A percentile compares a stretch with the other conserved stretches of the same genome.
Evolutionary conservation across 2,329 filamentous ascomycete genomes (phyloP).

Genomic region (Pyricularia pennisetigena): DNA sequence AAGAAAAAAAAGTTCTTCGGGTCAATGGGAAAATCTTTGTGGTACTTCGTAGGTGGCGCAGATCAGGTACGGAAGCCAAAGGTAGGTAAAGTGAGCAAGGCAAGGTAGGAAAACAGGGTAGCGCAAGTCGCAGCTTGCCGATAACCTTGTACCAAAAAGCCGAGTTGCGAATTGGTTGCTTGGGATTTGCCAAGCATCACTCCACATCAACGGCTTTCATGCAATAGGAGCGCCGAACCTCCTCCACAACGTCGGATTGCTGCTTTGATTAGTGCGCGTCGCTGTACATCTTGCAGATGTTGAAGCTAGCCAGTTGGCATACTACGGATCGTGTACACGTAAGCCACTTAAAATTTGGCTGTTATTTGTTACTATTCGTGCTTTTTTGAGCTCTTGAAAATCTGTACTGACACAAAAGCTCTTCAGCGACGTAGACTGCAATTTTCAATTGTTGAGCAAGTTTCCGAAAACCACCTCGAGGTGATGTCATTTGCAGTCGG

Average conservation of each 20-base stretch:
- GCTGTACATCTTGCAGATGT: background rate
- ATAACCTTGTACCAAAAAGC: background rate
- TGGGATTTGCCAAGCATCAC: background rate
- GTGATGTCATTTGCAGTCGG: slow-evolving; percentile 12
- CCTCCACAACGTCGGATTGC: background rate
- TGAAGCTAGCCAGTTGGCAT: background rate
- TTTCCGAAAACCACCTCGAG: background rate
- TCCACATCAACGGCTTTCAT: background rate
- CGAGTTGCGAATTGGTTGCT: background rate
- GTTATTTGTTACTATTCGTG: background rate
- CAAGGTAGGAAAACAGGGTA: background rate
- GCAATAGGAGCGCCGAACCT: background rate
- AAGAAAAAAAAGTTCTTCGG: background rate
- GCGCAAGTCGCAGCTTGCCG: background rate
- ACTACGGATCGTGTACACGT: no score
- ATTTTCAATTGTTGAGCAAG: background rate
- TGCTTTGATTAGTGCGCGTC: no score
- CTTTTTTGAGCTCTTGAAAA: background rate
- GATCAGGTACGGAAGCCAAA: background rate
- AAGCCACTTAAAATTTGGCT: no score
- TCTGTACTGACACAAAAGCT: background rate
- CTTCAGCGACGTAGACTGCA: background rate
- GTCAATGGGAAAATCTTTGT: background rate
- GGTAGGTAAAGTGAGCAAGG: background rate
- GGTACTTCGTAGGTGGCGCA: background rate